Evolutionary conservation across 495 filamentous ascomycete genomes (phyloP).

Genomic region (Penicillium paxilli): DNA sequence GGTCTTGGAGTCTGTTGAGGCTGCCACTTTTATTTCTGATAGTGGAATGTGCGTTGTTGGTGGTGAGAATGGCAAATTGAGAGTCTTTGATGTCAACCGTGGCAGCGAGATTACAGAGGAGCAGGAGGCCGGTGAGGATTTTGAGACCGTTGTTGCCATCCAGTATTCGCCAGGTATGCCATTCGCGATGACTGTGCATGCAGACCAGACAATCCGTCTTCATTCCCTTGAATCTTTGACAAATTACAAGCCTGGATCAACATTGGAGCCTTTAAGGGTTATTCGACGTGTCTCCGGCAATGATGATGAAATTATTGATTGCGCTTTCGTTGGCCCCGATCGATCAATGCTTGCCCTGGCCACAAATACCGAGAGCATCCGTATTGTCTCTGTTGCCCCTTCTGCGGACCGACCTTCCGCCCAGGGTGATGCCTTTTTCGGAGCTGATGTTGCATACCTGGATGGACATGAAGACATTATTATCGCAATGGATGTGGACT

Average conservation of each 20-base stretch:
- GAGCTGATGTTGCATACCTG: conserved; percentile 80
- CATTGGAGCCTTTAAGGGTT: conserved; percentile 50
- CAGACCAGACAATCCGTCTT: conserved; percentile 80
- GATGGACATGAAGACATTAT: conserved; percentile 93
- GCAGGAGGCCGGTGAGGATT: conserved; percentile 64
- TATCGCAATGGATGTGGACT: conserved; percentile 91
- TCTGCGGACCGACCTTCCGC: conserved; percentile 36
- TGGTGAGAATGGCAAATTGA: conserved; percentile 77
- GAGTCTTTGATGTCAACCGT: conserved; percentile 76
- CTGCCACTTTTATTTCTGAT: conserved; percentile 72
- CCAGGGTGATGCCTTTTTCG: conserved; percentile 63
- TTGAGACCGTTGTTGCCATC: conserved; percentile 73
- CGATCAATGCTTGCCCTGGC: conserved; percentile 82
- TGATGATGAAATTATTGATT: conserved; percentile 94
- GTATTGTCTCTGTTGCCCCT: conserved; percentile 68
- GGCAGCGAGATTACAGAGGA: conserved; percentile 78
- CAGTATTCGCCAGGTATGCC: conserved; percentile 61
- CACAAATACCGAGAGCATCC: conserved; percentile 92
- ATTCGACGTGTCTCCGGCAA: conserved; percentile 85
- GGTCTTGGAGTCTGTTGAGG: conserved; percentile 82
- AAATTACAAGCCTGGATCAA: conserved; percentile 32
- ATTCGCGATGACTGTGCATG: conserved; percentile 79
- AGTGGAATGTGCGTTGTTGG: conserved; percentile 75
- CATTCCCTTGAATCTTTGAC: conserved; percentile 57
- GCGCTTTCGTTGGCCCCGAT: conserved; percentile 78